phyloP scores from a whole-genome alignment of 202 grass and related monocot species.

The Elaeis oleifera region DNA sequence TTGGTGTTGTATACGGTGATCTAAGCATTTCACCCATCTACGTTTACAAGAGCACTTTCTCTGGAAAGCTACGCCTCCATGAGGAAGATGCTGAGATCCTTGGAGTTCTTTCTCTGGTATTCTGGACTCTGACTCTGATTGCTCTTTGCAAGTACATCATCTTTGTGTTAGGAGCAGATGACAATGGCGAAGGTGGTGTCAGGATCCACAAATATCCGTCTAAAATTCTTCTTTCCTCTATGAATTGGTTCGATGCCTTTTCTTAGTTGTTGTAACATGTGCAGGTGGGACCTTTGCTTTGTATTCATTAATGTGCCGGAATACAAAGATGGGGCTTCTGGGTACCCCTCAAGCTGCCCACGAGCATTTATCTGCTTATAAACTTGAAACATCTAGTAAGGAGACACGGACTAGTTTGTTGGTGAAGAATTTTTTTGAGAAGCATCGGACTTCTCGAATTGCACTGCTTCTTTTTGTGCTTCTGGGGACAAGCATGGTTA shows the following conservation, averaged over 20 bases:
- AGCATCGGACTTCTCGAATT: conserved; percentile 42
- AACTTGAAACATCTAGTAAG: conserved; percentile 19
- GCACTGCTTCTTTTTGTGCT: conserved; percentile 59
- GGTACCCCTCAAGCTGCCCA: conserved; percentile 30
- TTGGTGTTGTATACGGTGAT: conserved; percentile 68
- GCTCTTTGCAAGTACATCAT: conserved; percentile 68
- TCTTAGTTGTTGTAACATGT: not conserved
- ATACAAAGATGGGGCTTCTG: conserved; percentile 52
- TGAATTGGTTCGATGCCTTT: too few relatives aligned
- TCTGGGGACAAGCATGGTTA: conserved; percentile 75
- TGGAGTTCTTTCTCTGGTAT: conserved; percentile 56
- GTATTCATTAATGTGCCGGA: conserved; percentile 65
- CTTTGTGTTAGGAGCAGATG: conserved; percentile 68
- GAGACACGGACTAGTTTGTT: conserved; percentile 35
- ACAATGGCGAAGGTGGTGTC: conserved; percentile 61
- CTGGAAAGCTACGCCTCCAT: conserved; percentile 54
- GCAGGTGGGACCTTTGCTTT: conserved; percentile 79
- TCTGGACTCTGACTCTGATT: conserved; percentile 75
- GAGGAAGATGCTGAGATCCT: conserved; percentile 70
- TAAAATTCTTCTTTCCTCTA: too few relatives aligned
- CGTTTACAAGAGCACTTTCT: conserved; percentile 81
- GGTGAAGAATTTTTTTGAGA: conserved; percentile 58
- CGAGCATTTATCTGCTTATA: conserved; percentile 31
- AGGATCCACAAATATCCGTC: not conserved
- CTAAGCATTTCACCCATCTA: conserved; percentile 68